Percentiles rank a stretch among this genome's conserved stretches.
These are phyloP conservation scores for Plantago coronopus DNA, from an alignment of 305 asterid genomes.

Conservation along the genomic window DNA sequence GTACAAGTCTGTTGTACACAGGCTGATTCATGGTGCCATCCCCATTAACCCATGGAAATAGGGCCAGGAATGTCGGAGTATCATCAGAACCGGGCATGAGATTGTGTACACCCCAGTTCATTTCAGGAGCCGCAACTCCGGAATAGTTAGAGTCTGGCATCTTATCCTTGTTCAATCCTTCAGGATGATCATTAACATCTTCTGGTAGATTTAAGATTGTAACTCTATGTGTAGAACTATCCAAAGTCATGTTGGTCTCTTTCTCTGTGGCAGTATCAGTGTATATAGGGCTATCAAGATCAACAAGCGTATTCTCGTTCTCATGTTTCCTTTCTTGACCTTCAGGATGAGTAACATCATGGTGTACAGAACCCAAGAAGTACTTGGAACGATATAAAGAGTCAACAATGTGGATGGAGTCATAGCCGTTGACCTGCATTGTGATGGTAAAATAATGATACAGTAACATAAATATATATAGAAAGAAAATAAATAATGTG, in stretches of 20 bases:
- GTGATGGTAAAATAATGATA: constrained; percentile 18
- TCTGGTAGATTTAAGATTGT: constrained; percentile 75
- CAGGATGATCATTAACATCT: constrained; percentile 41
- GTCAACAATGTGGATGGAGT: constrained; percentile 71
- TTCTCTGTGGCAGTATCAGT: constrained; percentile 23
- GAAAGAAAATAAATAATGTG: not conserved
- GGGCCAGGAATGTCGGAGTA: constrained; percentile 46
- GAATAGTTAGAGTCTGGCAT: constrained; percentile 28
- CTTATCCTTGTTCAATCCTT: constrained; percentile 29
- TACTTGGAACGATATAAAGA: constrained; percentile 76
- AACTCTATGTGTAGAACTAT: constrained; percentile 63
- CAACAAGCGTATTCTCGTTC: constrained; percentile 26
- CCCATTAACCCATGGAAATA: constrained; percentile 87
- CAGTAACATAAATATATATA: too few relatives aligned
- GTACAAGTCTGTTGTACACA: constrained; percentile 79
- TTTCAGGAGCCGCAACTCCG: constrained; percentile 32
- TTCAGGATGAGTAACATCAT: constrained; percentile 24
- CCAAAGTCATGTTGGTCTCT: constrained; percentile 30
- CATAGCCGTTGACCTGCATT: constrained; percentile 72
- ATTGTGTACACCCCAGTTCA: constrained; percentile 29
- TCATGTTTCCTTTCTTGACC: constrained; percentile 28
- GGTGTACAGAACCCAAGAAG: constrained; percentile 53
- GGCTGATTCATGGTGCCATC: constrained; percentile 75
- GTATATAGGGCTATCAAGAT: constrained; percentile 26
- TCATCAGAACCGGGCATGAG: constrained; percentile 29